phyloP scores from a whole-genome alignment of 2,329 filamentous ascomycete genomes.

The Pseudogymnoascus pannorum region DNA sequence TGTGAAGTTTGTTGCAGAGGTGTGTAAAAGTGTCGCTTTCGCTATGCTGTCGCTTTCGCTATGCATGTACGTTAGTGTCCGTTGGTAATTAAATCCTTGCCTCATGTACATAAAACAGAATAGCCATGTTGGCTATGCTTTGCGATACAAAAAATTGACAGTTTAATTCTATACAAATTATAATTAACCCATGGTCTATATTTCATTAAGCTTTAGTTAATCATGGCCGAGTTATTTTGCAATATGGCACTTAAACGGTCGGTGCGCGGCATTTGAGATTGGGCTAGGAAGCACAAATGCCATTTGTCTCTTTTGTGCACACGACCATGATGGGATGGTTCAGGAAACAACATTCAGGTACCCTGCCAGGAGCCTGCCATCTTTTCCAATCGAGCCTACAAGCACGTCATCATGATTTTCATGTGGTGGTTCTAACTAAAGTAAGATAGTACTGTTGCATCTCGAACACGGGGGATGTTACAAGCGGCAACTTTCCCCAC shows the following conservation, averaged over 20 bases:
- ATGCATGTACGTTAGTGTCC: too few relatives aligned
- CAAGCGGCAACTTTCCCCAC: neutral
- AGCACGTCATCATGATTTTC: neutral
- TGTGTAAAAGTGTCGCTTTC: too few relatives aligned
- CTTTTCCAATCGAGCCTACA: neutral
- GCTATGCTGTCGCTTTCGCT: too few relatives aligned
- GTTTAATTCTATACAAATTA: neutral
- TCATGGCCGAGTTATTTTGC: neutral
- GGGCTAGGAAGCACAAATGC: neutral
- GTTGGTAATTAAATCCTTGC: too few relatives aligned
- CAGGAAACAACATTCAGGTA: neutral
- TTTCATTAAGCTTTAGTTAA: neutral
- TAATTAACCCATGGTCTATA: neutral
- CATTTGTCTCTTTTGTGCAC: neutral
- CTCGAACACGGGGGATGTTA: neutral
- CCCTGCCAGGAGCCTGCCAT: neutral
- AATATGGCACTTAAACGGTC: neutral
- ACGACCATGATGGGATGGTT: neutral
- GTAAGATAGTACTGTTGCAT: neutral
- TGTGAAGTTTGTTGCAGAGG: too few relatives aligned
- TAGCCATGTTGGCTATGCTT: neutral
- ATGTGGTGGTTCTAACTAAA: neutral
- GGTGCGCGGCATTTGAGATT: neutral
- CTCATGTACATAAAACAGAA: too few relatives aligned
- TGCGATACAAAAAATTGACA: neutral